phyloP scores from a whole-genome alignment of 345 rosid genomes.

The Acer saccharum region DNA sequence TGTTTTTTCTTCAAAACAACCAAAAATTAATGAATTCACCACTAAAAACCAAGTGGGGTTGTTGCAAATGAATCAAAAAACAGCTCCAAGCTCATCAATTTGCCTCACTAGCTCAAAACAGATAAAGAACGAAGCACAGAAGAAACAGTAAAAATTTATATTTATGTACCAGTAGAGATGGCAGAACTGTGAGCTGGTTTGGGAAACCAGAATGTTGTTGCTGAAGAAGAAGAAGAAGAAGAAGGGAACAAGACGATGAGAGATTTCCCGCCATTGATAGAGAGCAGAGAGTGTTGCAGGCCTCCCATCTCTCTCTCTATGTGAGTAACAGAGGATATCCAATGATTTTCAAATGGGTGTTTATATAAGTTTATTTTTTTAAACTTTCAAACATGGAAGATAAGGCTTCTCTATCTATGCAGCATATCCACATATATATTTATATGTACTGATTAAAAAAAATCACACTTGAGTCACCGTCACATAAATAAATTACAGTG shows the following conservation, averaged over 20 bases:
- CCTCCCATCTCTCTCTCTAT: conserved; percentile 41
- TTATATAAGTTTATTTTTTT: neutral
- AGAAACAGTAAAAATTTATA: neutral
- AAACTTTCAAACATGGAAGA: neutral
- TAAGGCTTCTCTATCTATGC: too few species aligned
- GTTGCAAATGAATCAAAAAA: neutral
- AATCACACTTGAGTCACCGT: too few species aligned
- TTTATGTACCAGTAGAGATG: conserved; percentile 33
- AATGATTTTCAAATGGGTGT: neutral
- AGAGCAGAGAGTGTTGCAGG: conserved; percentile 32
- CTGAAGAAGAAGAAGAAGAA: conserved; percentile 17
- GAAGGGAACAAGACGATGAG: conserved; percentile 31
- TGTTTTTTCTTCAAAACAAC: too few species aligned
- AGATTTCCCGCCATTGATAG: conserved; percentile 38
- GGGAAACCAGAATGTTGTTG: conserved; percentile 9
- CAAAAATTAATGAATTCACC: neutral
- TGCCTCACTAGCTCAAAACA: neutral
- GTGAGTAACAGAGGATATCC: neutral
- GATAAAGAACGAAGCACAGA: neutral
- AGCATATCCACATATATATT: conserved; percentile 19
- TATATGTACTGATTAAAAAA: too few species aligned
- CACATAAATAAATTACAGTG: too few species aligned
- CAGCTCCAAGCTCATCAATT: neutral
- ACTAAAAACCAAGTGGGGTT: neutral
- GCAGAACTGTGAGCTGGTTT: conserved; percentile 23